Percentiles rank a stretch among this genome's conserved stretches.
Conservation (phyloP, 805 yeast species). For the Ogataea nitratoaversa region DNA sequence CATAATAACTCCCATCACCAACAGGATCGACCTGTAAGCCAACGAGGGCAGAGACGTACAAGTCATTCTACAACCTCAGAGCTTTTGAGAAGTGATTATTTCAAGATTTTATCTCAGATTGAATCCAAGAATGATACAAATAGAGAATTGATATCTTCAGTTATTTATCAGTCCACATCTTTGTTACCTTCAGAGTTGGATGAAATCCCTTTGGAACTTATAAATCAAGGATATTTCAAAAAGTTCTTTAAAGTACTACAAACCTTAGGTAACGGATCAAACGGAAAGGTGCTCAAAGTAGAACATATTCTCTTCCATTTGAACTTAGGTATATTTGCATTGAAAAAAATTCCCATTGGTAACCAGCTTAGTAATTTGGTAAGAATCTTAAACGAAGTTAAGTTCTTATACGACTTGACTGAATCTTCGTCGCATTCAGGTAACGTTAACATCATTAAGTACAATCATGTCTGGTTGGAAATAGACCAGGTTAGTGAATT, state of each 20-base stretch:
- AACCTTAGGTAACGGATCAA: constrained; percentile 74
- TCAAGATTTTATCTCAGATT: constrained; percentile 21
- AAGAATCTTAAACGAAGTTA: constrained; percentile 73
- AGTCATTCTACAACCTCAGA: constrained; percentile 2
- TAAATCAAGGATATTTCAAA: constrained; percentile 77
- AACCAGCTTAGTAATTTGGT: constrained; percentile 64
- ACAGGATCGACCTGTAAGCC: constrained; percentile 5
- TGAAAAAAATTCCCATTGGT: constrained; percentile 83
- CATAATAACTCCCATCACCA: no score
- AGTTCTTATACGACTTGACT: constrained; percentile 55
- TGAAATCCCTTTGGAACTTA: constrained; percentile 39
- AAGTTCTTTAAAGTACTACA: constrained; percentile 63
- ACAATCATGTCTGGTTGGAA: constrained; percentile 92
- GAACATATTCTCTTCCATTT: constrained; percentile 73
- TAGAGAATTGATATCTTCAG: constrained; percentile 15
- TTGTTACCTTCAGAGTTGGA: constrained; percentile 3
- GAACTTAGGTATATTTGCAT: constrained; percentile 74
- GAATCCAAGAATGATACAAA: constrained; percentile 18
- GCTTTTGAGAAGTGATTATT: constrained; percentile 25
- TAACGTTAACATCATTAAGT: constrained; percentile 62
- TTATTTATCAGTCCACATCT: constrained; percentile 9
- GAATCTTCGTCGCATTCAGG: constrained; percentile 23
- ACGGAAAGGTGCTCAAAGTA: constrained; percentile 81
- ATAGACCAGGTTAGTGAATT: constrained; percentile 48
- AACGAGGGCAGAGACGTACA: neutral